These are phyloP conservation scores for Prinsepia uniflora DNA, from an alignment of 306 rosid genomes.

Conservation along the genomic window DNA sequence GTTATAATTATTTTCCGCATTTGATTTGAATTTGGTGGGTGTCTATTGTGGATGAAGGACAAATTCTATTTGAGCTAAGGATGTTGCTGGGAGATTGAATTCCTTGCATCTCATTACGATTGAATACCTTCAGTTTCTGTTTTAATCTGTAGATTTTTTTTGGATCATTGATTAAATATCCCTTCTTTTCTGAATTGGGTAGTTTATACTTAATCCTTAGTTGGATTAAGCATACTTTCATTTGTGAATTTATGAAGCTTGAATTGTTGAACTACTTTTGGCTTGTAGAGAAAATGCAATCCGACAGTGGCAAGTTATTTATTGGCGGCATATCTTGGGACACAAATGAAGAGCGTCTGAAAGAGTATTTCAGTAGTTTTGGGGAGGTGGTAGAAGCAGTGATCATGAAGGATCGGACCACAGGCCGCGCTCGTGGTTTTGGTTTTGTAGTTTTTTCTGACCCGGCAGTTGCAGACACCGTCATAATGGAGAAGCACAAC, in stretches of 20 bases:
- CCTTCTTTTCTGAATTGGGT: constrained; percentile 13
- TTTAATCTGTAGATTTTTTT: constrained; percentile 15
- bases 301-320: constrained; percentile 89
- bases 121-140: constrained; percentile 19
- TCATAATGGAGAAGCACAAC: constrained; percentile 85
- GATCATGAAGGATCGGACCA: constrained; percentile 99
- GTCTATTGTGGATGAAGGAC: constrained; percentile 15
- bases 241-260: constrained; percentile 31
- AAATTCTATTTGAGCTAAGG: constrained; percentile 29
- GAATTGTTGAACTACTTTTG: constrained; percentile 32
- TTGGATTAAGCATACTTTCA: constrained; percentile 31
- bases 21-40: constrained; percentile 24
- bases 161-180: constrained; percentile 39
- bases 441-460: constrained; percentile 91
- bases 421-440: constrained; percentile 97
- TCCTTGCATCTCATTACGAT: constrained; percentile 29
- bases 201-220: constrained; percentile 14
- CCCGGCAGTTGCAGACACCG: constrained; percentile 72
- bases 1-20: constrained; percentile 30
- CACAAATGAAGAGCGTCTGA: constrained; percentile 94
- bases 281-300: constrained; percentile 81
- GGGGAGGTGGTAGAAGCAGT: constrained; percentile 98
- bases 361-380: constrained; percentile 74
- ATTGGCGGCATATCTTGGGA: constrained; percentile 99
- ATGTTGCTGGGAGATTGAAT: constrained; percentile 21